A percentile compares a stretch with the other conserved stretches of the same genome.
phyloP scores from a whole-genome alignment of 2,329 filamentous ascomycete genomes.

The Pyricularia pennisetigena region DNA sequence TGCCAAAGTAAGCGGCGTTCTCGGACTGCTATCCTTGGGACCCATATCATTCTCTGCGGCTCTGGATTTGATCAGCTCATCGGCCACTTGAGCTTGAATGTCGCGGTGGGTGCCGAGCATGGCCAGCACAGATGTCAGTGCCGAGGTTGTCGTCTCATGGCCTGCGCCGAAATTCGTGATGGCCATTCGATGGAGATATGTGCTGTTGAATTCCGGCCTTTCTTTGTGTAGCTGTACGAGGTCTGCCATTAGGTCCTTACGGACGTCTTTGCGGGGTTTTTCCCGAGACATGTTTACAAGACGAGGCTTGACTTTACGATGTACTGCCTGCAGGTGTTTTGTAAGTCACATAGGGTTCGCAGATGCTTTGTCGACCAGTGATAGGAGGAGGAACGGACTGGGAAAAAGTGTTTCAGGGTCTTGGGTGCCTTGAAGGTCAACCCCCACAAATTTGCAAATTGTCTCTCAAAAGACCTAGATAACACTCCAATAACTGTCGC shows the following conservation, averaged over 20 bases:
- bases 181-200: conserved; percentile 39
- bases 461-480: conserved; percentile 23
- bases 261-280: conserved; percentile 18
- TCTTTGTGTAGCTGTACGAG: conserved; percentile 34
- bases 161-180: conserved; percentile 46
- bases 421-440: conserved; percentile 32
- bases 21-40: conserved; percentile 14
- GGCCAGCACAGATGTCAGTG: conserved; percentile 36
- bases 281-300: not conserved
- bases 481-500: conserved; percentile 28
- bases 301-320: conserved; percentile 5
- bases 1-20: conserved; percentile 28
- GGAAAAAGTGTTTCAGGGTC: conserved; percentile 38
- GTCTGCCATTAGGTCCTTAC: conserved; percentile 33
- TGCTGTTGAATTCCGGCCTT: conserved; percentile 34
- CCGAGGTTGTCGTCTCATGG: conserved; percentile 44
- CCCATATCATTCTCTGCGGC: conserved; percentile 4
- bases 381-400: conserved; percentile 23
- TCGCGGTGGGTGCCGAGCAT: conserved; percentile 30
- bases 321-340: conserved; percentile 19
- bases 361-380: not conserved
- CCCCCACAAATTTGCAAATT: conserved; percentile 32
- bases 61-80: conserved; percentile 16
- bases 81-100: conserved; percentile 20
- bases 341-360: not conserved